Base-by-base conservation (phyloP, 164 flowering plant genomes). In the Nymphaea colorata region DNA sequence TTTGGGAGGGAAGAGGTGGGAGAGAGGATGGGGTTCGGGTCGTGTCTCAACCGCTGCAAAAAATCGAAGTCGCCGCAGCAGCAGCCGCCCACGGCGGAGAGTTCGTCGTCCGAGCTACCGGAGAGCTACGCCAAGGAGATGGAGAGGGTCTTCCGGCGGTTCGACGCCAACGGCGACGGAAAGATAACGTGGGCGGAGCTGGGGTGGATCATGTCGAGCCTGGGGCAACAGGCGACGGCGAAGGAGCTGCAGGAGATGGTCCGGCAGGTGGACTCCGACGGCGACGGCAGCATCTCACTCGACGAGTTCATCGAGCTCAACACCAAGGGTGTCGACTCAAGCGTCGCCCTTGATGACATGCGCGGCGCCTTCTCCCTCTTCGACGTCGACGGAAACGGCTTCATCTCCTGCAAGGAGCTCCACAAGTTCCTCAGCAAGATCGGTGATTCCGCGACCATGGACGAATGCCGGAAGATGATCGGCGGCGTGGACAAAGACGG, bases 91-190 rank as follows among this genome's bases (percentile, higher is more conserved):
- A 47, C 55, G 12, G 55, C 5, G 11, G 55, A 47, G 55, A 47
- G 55, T 47, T 12, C 55, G 7, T 7, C 55, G 12, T 47, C 55
- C 12, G 11, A 47, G 12, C 55, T 2, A 47, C 55, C 55, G 55
- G 55, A 47, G 55, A 47, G 55, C 3, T 47, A 47, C 55, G 55
- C 79, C 66, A 82, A 73, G 15, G 93, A 87, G 62, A 83, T 91
- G 2, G 82, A 84, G 63, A 75, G 74, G 5, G 93, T 91, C 3
- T 91, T 91, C 82, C 81, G 74, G 69, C 81, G 75, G 66, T 91
- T 91, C 77, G 97, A 91, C 78, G 87, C 68, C 25, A 89, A 91
- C 62, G 87, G 87, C n/a, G 97, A 91, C 74, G 97, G 95, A 42
- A 86, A 83, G 77, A 91, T 91, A 72, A 87, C 86, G 2, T 71